These are phyloP conservation scores for Artemisia tridentata DNA, from an alignment of 129 eudicot species.

Conservation along the genomic window DNA sequence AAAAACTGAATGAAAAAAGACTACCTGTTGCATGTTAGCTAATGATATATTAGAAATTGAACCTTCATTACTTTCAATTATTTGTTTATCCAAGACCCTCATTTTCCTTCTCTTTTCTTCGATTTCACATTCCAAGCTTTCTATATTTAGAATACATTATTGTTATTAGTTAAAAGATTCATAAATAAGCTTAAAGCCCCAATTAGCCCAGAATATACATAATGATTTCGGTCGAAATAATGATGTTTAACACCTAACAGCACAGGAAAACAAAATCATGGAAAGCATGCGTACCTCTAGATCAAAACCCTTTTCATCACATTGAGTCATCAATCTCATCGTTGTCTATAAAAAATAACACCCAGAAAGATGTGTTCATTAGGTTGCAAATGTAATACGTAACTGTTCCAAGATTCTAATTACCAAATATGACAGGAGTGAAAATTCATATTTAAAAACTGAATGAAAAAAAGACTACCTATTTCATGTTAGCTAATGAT, in stretches of 20 bases:
- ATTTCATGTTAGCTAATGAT: too few relatives aligned
- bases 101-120: too few relatives aligned
- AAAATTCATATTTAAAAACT: background rate
- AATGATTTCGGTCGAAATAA: too few relatives aligned
- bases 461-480: too few relatives aligned
- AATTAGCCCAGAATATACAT: background rate
- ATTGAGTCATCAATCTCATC: conserved; percentile 84
- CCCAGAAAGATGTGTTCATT: conserved; percentile 10
- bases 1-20: too few relatives aligned
- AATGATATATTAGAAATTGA: too few relatives aligned
- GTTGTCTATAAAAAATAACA: conserved; percentile 51
- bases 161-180: background rate
- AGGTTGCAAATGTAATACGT: background rate
- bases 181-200: background rate
- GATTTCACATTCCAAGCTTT: too few relatives aligned
- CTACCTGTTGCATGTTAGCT: too few relatives aligned
- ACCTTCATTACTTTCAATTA: too few relatives aligned
- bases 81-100: too few relatives aligned
- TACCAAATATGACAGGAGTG: background rate
- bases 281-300: conserved; percentile 58
- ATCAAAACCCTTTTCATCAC: conserved; percentile 86
- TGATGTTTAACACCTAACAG: too few relatives aligned
- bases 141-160: background rate
- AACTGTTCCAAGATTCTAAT: conserved; percentile 7
- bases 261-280: background rate